Evolutionary conservation across 2,329 filamentous ascomycete species (phyloP).

Genomic region (Chaetomiaceae sp.): DNA sequence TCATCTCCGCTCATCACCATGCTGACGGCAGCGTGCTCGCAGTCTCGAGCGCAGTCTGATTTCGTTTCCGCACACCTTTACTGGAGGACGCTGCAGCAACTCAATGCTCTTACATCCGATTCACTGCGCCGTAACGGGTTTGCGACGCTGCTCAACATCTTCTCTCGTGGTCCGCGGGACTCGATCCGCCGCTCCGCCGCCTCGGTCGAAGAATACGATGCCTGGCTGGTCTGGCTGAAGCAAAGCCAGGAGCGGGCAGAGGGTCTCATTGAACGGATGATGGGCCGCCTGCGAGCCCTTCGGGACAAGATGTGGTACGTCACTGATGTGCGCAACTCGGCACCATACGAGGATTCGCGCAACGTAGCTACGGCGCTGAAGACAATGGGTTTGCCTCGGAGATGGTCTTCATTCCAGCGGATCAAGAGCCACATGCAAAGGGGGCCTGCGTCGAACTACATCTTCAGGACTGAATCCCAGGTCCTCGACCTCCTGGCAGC

Average conservation of each 20-base stretch:
- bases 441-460: conserved; percentile 53
- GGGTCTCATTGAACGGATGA: conserved; percentile 67
- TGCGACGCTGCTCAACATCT: conserved; percentile 66
- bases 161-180: conserved; percentile 65
- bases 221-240: conserved; percentile 78
- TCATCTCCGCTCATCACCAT: conserved; percentile 56
- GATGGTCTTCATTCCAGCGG: conserved; percentile 48
- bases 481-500: conserved; percentile 84
- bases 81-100: conserved; percentile 74
- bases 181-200: conserved; percentile 64
- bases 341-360: conserved; percentile 78
- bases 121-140: conserved; percentile 64
- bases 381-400: conserved; percentile 72
- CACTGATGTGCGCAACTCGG: conserved; percentile 86
- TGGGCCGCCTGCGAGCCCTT: conserved; percentile 66
- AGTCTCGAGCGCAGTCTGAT: conserved; percentile 73
- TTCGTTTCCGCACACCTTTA: conserved; percentile 81
- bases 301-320: conserved; percentile 99
- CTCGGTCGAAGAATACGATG: conserved; percentile 72
- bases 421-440: conserved; percentile 45
- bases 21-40: conserved; percentile 70
- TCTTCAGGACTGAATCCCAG: conserved; percentile 78
- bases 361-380: conserved; percentile 84
- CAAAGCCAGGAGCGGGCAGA: conserved; percentile 77
- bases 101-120: conserved; percentile 57